Base-by-base conservation (phyloP, 306 rosid species). In the Vicia villosa region DNA sequence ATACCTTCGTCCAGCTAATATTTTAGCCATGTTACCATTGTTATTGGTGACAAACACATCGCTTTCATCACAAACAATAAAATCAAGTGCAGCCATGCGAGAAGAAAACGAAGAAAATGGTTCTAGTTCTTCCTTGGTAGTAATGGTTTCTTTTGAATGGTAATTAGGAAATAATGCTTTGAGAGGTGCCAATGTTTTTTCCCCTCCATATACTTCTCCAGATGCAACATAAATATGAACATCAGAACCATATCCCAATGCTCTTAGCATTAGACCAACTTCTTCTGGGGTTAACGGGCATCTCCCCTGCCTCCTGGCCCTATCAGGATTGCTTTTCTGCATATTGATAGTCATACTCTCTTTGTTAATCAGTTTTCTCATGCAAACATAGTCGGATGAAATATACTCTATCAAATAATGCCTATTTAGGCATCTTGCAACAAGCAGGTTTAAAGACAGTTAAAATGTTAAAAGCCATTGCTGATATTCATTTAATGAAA, bases 41-140 rank as follows among this genome's bases (percentile, higher is more conserved):
- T 95, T 95, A 82, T 95, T 95, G 63, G 99, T 95, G 60, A 91
- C 99, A 86, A 95, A 95, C 47, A 95, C 96, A 74, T 95, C 97
- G 34, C 99, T 91, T 83, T 86, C 96, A 74, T 91, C 99, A 37
- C 99, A 95, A 49, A 87, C 99, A 58, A 87, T 79, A 76, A 91
- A 95, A 76, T 95, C 99, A 36, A 95, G 95, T 11, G 99, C 99
- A 79, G 99, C 99, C 99, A 95, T 91, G 68, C 99, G 99, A 84
- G 99, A 89, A 78, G 99, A 95, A 87, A 84, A 95, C 19, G 92
- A 73, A 84, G 91, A 79, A 85, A 89, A 95, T 68, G 91, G 83
- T 52, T 84, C 87, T 80, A 95, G 58, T 73, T 91, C 97, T 68
- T 87, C 89, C 80, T 85, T 89, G 40, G 89, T 70, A 61, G 97